Conservation (phyloP, 768 basidiomycete species). For the Tulasnella calospora region DNA sequence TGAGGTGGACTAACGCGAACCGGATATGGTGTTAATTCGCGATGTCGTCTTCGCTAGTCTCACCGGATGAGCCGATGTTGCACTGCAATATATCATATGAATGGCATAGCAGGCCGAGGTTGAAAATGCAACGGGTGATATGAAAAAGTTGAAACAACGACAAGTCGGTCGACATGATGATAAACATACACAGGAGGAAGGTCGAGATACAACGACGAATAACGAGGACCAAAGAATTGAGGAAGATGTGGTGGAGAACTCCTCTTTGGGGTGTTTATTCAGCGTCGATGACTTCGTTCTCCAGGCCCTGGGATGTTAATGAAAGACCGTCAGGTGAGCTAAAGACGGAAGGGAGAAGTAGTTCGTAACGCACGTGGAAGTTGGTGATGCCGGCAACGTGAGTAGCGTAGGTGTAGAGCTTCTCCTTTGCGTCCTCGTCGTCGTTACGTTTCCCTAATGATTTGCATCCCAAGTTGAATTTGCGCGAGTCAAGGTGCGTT, state of each 20-base stretch:
- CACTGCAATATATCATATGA: not conserved
- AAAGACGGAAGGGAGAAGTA: slow-evolving; percentile 11
- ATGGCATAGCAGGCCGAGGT: not conserved
- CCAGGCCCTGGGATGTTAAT: slow-evolving; percentile 57
- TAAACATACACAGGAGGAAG: not conserved
- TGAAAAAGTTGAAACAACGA: not conserved
- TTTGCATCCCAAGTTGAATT: not conserved
- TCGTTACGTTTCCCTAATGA: slow-evolving; percentile 89
- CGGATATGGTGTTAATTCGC: too few species aligned
- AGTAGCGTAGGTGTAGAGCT: slow-evolving; percentile 87
- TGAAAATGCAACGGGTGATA: not conserved
- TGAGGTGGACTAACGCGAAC: too few species aligned
- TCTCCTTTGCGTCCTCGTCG: slow-evolving; percentile 98
- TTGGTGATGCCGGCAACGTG: slow-evolving; percentile 62
- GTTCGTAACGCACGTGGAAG: slow-evolving; percentile 68
- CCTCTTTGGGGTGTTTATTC: slow-evolving; percentile 47
- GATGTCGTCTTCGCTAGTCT: too few species aligned
- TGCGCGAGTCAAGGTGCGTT: not conserved
- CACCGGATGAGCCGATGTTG: not conserved
- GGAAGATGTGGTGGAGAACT: not conserved
- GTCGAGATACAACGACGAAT: not conserved
- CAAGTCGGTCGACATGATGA: slow-evolving; percentile 8
- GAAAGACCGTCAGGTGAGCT: slow-evolving; percentile 26
- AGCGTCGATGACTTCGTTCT: slow-evolving; percentile 76
- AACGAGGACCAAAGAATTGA: not conserved